Evolutionary conservation across 352 stramenopile genomes (phyloP).

Genomic region (Pythium phragmitis): DNA sequence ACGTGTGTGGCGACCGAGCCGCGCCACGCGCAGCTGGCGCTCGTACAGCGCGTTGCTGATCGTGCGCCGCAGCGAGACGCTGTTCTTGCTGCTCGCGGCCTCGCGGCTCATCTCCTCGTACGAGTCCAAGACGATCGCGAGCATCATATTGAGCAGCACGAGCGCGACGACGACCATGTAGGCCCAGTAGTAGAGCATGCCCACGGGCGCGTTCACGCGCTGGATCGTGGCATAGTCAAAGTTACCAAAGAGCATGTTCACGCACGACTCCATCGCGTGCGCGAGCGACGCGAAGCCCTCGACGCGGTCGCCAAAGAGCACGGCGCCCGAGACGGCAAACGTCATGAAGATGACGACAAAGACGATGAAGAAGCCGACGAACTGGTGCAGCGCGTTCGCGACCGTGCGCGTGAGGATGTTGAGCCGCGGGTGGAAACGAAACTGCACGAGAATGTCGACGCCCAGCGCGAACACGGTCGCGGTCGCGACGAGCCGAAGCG

Average conservation of each 20-base stretch:
- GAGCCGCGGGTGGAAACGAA: constrained; percentile 53
- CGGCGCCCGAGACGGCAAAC: constrained; percentile 43
- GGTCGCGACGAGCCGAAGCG: constrained; percentile 37
- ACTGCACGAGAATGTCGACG: constrained; percentile 43
- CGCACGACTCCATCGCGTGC: constrained; percentile 46
- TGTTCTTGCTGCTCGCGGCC: constrained; percentile 30
- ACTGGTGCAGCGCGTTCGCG: constrained; percentile 44
- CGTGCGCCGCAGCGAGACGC: constrained; percentile 30
- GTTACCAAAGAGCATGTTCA: constrained; percentile 69
- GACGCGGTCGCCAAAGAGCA: constrained; percentile 62
- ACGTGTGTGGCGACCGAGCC: not conserved
- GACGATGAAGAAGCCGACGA: constrained; percentile 52
- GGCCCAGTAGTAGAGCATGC: constrained; percentile 64
- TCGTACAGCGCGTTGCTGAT: constrained; percentile 29
- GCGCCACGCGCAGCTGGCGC: constrained; percentile 9
- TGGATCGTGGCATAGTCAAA: constrained; percentile 57
- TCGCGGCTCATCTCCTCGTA: constrained; percentile 51
- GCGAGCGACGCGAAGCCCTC: constrained; percentile 44
- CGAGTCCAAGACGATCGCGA: constrained; percentile 61
- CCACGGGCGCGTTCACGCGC: constrained; percentile 38
- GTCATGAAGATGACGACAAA: constrained; percentile 60
- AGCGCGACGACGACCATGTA: constrained; percentile 69
- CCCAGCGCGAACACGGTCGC: constrained; percentile 35
- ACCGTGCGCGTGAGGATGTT: constrained; percentile 62
- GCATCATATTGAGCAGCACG: constrained; percentile 72